These are phyloP conservation scores for Exophiala sp. DNA, from an alignment of 2,329 filamentous ascomycete species.

Conservation along the genomic window DNA sequence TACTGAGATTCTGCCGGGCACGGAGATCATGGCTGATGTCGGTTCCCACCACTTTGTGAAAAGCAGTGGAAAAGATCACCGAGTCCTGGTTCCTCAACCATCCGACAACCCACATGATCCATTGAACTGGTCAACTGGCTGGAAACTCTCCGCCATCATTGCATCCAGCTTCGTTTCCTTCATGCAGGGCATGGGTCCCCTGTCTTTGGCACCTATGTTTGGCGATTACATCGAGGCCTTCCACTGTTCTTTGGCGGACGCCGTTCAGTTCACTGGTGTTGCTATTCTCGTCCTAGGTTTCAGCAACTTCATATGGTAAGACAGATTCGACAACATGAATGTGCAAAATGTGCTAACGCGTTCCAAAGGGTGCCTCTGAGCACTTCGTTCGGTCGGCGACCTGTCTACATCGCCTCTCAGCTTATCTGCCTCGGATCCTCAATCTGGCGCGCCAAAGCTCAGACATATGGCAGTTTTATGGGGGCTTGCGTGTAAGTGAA, in stretches of 20 bases:
- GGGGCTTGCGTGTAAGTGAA: slow-evolving; percentile 49
- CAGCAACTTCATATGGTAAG: slow-evolving; percentile 58
- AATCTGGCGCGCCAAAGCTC: slow-evolving; percentile 58
- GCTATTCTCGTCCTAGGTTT: slow-evolving; percentile 57
- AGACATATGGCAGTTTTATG: slow-evolving; percentile 61
- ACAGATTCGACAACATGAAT: slow-evolving; percentile 3
- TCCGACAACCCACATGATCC: slow-evolving; percentile 47
- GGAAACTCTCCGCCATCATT: slow-evolving; percentile 50
- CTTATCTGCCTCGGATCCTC: slow-evolving; percentile 52
- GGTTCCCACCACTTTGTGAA: slow-evolving; percentile 64
- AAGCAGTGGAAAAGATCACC: slow-evolving; percentile 32
- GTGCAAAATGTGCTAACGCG: neutral
- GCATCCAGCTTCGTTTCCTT: slow-evolving; percentile 49
- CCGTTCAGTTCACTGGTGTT: slow-evolving; percentile 56
- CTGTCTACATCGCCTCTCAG: slow-evolving; percentile 52
- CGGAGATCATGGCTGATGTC: slow-evolving; percentile 60
- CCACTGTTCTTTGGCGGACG: slow-evolving; percentile 50
- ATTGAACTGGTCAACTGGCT: slow-evolving; percentile 48
- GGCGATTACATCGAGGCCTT: slow-evolving; percentile 56
- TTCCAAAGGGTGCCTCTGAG: slow-evolving; percentile 51
- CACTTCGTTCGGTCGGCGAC: slow-evolving; percentile 54
- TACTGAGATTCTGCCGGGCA: slow-evolving; percentile 54
- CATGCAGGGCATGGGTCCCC: slow-evolving; percentile 53
- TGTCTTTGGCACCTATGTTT: slow-evolving; percentile 59
- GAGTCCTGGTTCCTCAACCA: slow-evolving; percentile 52